Conservation (phyloP, 371 early-diverging fungal genomes). For the Saksenaea oblongispora region DNA sequence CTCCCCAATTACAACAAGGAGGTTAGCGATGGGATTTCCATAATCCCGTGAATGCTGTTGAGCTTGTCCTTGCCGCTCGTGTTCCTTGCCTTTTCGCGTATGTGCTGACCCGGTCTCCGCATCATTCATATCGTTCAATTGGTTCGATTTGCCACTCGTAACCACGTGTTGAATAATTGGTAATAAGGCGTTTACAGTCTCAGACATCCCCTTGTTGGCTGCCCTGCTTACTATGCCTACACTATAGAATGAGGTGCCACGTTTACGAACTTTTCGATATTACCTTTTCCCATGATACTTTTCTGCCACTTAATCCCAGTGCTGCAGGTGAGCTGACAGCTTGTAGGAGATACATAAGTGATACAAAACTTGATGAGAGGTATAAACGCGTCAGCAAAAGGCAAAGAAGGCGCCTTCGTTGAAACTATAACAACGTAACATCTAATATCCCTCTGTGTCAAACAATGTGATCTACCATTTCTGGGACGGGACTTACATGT, state of each 20-base stretch:
- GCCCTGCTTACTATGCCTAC: constrained; percentile 39
- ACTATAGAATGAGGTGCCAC: background rate
- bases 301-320: constrained; percentile 59
- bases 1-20: background rate
- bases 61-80: background rate
- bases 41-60: background rate
- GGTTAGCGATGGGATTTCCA: background rate
- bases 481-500: constrained; percentile 14
- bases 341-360: constrained; percentile 33
- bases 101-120: background rate
- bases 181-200: constrained; percentile 25
- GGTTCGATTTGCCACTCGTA: background rate
- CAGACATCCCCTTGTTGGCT: constrained; percentile 41
- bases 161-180: constrained; percentile 14
- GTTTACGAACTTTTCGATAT: background rate
- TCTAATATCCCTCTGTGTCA: constrained; percentile 10
- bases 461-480: background rate
- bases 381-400: constrained; percentile 60
- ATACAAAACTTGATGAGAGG: constrained; percentile 57
- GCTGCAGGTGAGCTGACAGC: constrained; percentile 45
- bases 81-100: background rate
- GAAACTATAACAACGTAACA: constrained; percentile 36
- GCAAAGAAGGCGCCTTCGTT: constrained; percentile 47
- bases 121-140: background rate
- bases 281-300: constrained; percentile 54